Percentiles rank a stretch among this genome's conserved stretches.
These are phyloP conservation scores for Albifimbria verrucaria DNA, from an alignment of 2,329 filamentous ascomycete species.

Conservation along the genomic window DNA sequence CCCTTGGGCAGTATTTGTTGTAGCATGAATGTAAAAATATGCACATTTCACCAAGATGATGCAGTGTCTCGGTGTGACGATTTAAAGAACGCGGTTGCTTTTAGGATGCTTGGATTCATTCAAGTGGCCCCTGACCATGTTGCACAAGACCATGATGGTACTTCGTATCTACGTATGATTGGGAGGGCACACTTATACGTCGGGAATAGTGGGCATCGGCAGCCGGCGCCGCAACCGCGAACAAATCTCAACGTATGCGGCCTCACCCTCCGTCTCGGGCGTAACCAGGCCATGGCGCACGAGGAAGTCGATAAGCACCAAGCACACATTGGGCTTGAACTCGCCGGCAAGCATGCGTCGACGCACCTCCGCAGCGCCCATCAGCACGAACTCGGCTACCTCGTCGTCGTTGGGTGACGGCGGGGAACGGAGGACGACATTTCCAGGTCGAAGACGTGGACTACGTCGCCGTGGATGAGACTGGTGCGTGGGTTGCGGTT, in stretches of 20 bases:
- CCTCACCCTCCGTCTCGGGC: conserved; percentile 68
- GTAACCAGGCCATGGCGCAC: conserved; percentile 73
- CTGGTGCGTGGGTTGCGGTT: conserved; percentile 23
- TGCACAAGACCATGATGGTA: too few relatives aligned
- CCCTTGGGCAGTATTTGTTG: not conserved
- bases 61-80: not conserved
- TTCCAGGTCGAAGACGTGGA: conserved; percentile 75
- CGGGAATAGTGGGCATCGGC: conserved; percentile 33
- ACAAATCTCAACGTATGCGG: conserved; percentile 67
- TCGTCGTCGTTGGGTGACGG: conserved; percentile 70
- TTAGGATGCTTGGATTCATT: too few relatives aligned
- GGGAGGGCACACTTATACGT: too few relatives aligned
- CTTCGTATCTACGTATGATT: too few relatives aligned
- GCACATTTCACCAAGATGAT: not conserved
- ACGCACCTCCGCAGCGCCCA: conserved; percentile 58
- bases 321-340: conserved; percentile 82
- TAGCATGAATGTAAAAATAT: conserved; percentile 14
- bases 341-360: conserved; percentile 60
- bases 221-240: conserved; percentile 40
- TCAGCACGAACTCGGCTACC: conserved; percentile 71
- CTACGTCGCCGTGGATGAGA: conserved; percentile 34
- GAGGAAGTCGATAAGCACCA: conserved; percentile 79
- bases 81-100: too few relatives aligned
- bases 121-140: too few relatives aligned
- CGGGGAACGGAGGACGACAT: conserved; percentile 49